Conservation (phyloP, 345 rosid genomes). For the Heritiera littoralis region DNA sequence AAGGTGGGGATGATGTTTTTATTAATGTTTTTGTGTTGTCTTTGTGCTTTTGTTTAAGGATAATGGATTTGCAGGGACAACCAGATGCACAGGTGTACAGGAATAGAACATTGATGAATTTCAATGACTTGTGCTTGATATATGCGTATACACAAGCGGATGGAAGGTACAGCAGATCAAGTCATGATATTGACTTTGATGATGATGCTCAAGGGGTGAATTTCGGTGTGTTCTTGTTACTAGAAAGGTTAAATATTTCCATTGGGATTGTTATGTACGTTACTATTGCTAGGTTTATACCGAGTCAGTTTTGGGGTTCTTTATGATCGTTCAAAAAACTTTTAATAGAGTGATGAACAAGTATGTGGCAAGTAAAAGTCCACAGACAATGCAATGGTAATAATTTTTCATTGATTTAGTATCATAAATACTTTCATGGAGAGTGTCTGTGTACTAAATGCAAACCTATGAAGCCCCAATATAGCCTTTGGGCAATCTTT, state of each 20-base stretch:
- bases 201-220: conserved; percentile 46
- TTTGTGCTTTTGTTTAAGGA: conserved; percentile 10
- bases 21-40: neutral
- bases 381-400: neutral
- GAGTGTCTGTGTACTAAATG: neutral
- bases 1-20: conserved; percentile 45
- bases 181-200: conserved; percentile 55
- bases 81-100: conserved; percentile 45
- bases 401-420: neutral
- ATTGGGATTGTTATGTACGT: neutral
- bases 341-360: conserved; percentile 3
- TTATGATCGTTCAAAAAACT: neutral
- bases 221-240: conserved; percentile 35
- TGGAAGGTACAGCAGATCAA: conserved; percentile 59
- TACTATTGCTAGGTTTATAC: neutral
- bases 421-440: neutral
- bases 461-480: neutral
- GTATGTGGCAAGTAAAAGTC: neutral
- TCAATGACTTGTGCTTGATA: conserved; percentile 51
- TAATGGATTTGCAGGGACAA: conserved; percentile 38
- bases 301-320: neutral
- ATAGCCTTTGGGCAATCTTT: neutral
- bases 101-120: conserved; percentile 40
- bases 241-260: conserved; percentile 13
- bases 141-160: conserved; percentile 54